phyloP scores from a whole-genome alignment of 1,284 basidiomycete species.

The Exsudoporus floridanus region DNA sequence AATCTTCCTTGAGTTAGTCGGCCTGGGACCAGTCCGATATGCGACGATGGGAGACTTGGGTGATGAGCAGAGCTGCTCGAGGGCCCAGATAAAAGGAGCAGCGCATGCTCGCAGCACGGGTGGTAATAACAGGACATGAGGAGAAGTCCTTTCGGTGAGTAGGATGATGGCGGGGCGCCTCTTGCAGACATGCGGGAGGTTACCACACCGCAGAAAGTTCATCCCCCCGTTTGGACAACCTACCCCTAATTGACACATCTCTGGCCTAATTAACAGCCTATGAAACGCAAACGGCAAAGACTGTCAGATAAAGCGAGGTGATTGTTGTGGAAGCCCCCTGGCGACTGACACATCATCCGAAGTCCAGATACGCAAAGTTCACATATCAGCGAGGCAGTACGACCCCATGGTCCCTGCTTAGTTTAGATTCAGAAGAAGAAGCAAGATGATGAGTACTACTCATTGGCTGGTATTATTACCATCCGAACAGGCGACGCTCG shows the following conservation, averaged over 20 bases:
- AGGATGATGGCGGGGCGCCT: slow-evolving; percentile 22
- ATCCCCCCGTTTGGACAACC: slow-evolving; percentile 31
- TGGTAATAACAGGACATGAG: slow-evolving; percentile 30
- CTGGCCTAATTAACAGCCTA: slow-evolving; percentile 33
- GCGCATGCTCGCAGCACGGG: slow-evolving; percentile 25
- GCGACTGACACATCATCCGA: slow-evolving; percentile 22
- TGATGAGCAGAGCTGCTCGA: slow-evolving; percentile 5
- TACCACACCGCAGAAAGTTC: slow-evolving; percentile 27
- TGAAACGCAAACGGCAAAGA: slow-evolving; percentile 30
- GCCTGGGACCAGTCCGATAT: background rate
- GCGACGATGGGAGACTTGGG: slow-evolving; percentile 7
- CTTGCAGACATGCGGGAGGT: slow-evolving; percentile 21
- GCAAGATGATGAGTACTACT: slow-evolving; percentile 3
- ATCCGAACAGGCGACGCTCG: slow-evolving; percentile 2
- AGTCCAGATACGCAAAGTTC: slow-evolving; percentile 21
- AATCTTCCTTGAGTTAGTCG: slow-evolving; percentile 3
- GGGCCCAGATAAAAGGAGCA: slow-evolving; percentile 32
- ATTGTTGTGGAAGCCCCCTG: slow-evolving; percentile 20
- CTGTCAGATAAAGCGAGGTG: slow-evolving; percentile 26
- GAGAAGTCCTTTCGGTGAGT: slow-evolving; percentile 19
- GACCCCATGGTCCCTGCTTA: slow-evolving; percentile 18
- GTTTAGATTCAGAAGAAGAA: slow-evolving; percentile 16
- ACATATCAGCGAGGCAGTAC: slow-evolving; percentile 33
- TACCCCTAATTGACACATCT: slow-evolving; percentile 32
- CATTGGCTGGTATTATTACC: slow-evolving; percentile 34